These are phyloP conservation scores for Botrytis porri DNA, from an alignment of 2,329 filamentous ascomycete genomes.

Conservation along the genomic window DNA sequence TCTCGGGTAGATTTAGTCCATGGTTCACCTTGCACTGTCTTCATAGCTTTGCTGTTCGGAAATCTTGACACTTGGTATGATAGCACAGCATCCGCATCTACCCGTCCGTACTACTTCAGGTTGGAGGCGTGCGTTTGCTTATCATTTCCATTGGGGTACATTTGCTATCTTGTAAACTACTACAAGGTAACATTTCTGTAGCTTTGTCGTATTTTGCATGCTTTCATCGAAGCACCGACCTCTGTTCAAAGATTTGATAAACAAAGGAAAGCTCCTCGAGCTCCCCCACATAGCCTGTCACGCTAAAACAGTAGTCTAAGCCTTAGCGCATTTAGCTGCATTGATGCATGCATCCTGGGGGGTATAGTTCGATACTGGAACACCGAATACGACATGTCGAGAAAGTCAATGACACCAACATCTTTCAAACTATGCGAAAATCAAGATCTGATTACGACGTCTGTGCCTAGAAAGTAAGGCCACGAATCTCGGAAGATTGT, in stretches of 20 bases:
- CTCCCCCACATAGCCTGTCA: constrained; percentile 4
- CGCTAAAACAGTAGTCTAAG: neutral
- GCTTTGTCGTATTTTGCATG: neutral
- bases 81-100: constrained; percentile 14
- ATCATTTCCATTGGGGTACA: constrained; percentile 4
- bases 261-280: neutral
- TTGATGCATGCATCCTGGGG: neutral
- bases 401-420: constrained; percentile 5
- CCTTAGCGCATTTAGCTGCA: neutral
- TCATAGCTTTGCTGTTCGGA: neutral
- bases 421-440: constrained; percentile 7
- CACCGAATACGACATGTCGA: constrained; percentile 9
- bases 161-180: constrained; percentile 10
- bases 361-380: neutral
- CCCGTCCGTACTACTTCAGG: neutral
- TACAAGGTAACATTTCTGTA: neutral
- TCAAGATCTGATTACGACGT: constrained; percentile 3
- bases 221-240: neutral
- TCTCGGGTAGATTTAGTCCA: constrained; percentile 18
- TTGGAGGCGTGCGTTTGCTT: neutral
- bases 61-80: constrained; percentile 14
- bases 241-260: constrained; percentile 4
- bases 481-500: neutral
- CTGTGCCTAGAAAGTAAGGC: neutral
- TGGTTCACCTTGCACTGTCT: neutral